Percentiles rank a stretch among this genome's conserved stretches.
Conservation (phyloP, 2,329 filamentous ascomycete species). For the Verticillium longisporum region DNA sequence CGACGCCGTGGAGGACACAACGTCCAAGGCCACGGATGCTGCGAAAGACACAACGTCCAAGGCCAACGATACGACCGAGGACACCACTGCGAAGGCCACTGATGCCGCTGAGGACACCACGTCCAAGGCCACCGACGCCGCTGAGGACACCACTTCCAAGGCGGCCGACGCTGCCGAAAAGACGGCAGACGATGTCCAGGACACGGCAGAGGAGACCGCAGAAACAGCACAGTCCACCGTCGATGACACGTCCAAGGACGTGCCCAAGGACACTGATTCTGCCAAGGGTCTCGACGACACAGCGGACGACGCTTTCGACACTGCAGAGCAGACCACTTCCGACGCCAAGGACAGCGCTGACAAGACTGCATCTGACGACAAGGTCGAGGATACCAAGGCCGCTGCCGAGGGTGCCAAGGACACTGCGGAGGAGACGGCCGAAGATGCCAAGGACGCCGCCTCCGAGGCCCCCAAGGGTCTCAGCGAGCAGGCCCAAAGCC, state of each 20-base stretch:
- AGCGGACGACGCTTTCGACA: neutral
- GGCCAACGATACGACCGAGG: neutral
- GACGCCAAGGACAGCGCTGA: slow-evolving; percentile 2
- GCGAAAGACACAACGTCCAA: neutral
- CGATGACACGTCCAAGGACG: slow-evolving; percentile 2
- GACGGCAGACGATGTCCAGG: neutral
- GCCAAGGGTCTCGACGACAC: neutral
- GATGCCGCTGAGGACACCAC: slow-evolving; percentile 2
- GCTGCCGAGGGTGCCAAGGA: neutral
- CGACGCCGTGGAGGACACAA: slow-evolving; percentile 5
- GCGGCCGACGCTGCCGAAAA: neutral
- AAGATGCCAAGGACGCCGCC: neutral
- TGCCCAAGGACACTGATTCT: neutral
- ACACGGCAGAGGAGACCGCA: neutral
- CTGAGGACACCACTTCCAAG: neutral
- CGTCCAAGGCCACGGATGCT: slow-evolving; percentile 2
- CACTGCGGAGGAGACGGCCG: neutral
- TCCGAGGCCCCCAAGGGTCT: neutral
- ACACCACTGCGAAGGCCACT: slow-evolving; percentile 1
- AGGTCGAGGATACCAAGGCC: slow-evolving; percentile 8
- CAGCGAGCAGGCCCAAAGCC: neutral
- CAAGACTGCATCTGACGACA: slow-evolving; percentile 2
- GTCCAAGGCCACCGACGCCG: neutral
- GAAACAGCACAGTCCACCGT: slow-evolving; percentile 1
- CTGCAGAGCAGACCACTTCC: neutral